phyloP scores from a whole-genome alignment of 2,329 filamentous ascomycete genomes.

The Pseudogymnoascus verrucosus region DNA sequence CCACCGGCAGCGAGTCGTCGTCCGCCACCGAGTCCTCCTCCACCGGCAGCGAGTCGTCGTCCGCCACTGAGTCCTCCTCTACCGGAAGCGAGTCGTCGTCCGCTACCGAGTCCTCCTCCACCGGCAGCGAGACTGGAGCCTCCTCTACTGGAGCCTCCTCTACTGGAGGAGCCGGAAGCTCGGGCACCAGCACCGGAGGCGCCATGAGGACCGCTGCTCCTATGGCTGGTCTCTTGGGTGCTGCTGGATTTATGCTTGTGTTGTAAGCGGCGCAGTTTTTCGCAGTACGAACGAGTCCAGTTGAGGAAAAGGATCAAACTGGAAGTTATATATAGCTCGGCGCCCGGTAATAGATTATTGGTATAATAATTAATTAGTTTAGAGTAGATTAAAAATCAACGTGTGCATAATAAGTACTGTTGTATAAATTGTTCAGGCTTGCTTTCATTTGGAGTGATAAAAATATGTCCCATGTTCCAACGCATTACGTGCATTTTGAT shows the following conservation, averaged over 20 bases:
- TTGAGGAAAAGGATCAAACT: not conserved
- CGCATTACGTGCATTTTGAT: not conserved
- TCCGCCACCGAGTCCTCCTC: not conserved
- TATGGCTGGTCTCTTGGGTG: not conserved
- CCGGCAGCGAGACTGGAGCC: not conserved
- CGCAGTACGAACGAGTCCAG: not conserved
- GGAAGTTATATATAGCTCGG: not conserved
- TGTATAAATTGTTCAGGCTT: not conserved
- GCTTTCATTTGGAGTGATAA: not conserved
- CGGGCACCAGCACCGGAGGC: not conserved
- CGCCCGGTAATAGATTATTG: constrained; percentile 8
- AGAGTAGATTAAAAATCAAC: constrained; percentile 4
- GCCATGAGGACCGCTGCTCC: not conserved
- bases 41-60: not conserved
- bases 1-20: not conserved
- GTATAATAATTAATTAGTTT: not conserved
- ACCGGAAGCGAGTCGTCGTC: not conserved
- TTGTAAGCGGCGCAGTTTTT: not conserved
- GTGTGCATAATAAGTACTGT: not conserved
- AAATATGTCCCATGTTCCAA: not conserved
- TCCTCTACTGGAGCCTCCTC: not conserved
- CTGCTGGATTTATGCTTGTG: not conserved
- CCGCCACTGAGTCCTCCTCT: not conserved
- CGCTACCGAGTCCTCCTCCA: not conserved
- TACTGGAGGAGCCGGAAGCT: not conserved